phyloP scores from a whole-genome alignment of 108 stramenopile genomes.

The Skeletonema potamos region DNA sequence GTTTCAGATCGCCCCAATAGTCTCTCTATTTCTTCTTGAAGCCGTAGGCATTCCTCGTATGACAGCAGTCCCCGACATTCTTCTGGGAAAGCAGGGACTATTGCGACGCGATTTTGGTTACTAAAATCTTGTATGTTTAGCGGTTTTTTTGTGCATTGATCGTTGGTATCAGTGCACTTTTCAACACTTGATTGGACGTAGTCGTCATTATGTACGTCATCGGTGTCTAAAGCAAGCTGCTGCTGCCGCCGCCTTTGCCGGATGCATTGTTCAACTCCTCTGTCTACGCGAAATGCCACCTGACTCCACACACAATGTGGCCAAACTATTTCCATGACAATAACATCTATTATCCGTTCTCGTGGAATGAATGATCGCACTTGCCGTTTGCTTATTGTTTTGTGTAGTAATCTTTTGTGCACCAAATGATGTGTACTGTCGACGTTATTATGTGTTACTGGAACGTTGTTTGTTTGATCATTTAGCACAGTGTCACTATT shows the following conservation, averaged over 20 bases:
- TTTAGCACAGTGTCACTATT: neutral
- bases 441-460: neutral
- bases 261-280: neutral
- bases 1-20: conserved; percentile 2
- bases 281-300: conserved; percentile 34
- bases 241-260: neutral
- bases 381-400: neutral
- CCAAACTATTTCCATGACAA: conserved; percentile 48
- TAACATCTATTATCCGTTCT: conserved; percentile 34
- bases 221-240: neutral
- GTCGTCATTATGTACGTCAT: neutral
- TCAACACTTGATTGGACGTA: neutral
- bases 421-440: conserved; percentile 1
- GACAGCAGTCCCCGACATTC: conserved; percentile 35
- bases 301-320: conserved; percentile 49
- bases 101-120: conserved; percentile 13
- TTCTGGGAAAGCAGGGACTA: conserved; percentile 36
- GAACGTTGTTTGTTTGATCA: neutral
- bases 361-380: conserved; percentile 34
- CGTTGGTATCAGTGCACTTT: neutral
- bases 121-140: conserved; percentile 6
- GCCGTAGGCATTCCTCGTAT: conserved; percentile 25
- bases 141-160: neutral
- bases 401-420: neutral
- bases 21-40: conserved; percentile 29